Conservation (phyloP, 192 early-diverging fungal genomes). For the Geranomyces variabilis region DNA sequence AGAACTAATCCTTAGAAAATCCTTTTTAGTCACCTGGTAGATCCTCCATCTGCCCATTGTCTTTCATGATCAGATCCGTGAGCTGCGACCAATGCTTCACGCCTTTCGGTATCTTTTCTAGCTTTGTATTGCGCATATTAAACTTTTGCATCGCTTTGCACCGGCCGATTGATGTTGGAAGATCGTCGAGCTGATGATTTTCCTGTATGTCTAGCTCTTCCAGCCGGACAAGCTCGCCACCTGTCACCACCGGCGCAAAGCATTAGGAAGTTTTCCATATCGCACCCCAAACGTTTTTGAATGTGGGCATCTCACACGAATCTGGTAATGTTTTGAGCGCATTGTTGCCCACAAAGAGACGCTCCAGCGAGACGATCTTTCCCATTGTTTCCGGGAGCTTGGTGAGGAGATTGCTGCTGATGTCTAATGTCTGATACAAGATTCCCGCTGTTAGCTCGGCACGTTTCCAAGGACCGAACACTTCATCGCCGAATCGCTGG, state of each 20-base stretch:
- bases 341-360: constrained; percentile 41
- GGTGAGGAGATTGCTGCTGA: constrained; percentile 36
- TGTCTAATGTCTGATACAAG: constrained; percentile 33
- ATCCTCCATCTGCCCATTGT: constrained; percentile 53
- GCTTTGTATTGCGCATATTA: constrained; percentile 43
- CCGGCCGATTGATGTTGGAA: constrained; percentile 40
- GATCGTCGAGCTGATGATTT: constrained; percentile 50
- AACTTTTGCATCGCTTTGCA: constrained; percentile 39
- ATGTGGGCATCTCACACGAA: constrained; percentile 27
- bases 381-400: constrained; percentile 44
- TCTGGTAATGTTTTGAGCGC: constrained; percentile 43
- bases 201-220: constrained; percentile 53
- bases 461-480: not conserved
- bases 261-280: too few species aligned
- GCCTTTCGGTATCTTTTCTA: constrained; percentile 40
- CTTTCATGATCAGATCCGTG: constrained; percentile 45
- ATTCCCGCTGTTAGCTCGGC: not conserved
- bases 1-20: too few species aligned
- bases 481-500: too few species aligned
- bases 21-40: constrained; percentile 44
- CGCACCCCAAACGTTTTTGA: too few species aligned
- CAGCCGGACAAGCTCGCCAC: constrained; percentile 45
- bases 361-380: constrained; percentile 12
- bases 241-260: too few species aligned
- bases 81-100: constrained; percentile 45